phyloP scores from a whole-genome alignment of 2,329 filamentous ascomycete species.

The Magnaporthiopsis incrustans region DNA sequence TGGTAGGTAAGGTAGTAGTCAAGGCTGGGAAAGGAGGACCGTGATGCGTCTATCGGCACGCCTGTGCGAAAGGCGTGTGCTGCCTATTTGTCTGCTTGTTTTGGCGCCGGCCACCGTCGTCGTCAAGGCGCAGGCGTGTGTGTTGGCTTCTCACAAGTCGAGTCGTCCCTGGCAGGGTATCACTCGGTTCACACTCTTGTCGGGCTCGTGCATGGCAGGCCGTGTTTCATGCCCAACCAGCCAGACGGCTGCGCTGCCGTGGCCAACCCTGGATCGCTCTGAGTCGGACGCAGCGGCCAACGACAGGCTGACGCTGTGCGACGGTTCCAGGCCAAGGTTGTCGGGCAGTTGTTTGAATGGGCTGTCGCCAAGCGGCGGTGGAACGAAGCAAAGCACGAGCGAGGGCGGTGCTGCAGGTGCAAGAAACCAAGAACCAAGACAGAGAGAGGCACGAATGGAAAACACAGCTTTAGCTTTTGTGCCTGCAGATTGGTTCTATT shows the following conservation, averaged over 20 bases:
- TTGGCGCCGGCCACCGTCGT: neutral
- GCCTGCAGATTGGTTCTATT: neutral
- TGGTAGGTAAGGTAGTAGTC: neutral
- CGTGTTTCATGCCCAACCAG: neutral
- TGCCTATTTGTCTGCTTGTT: no score
- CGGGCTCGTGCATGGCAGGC: neutral
- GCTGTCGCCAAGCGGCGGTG: neutral
- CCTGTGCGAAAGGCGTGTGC: neutral
- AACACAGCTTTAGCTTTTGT: neutral
- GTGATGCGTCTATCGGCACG: neutral
- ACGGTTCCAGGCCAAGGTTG: neutral
- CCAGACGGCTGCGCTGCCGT: neutral
- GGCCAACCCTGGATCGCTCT: neutral
- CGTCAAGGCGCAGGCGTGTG: neutral
- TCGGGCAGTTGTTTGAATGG: neutral
- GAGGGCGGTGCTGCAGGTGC: neutral
- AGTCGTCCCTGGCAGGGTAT: neutral
- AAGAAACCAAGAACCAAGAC: no score
- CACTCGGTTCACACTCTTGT: neutral
- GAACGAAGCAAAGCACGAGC: neutral
- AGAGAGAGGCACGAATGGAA: no score
- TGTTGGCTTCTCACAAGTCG: neutral
- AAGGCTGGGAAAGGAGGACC: neutral
- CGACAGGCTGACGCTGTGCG: neutral
- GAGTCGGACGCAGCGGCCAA: neutral